Conservation (phyloP, 176 grass and related monocot genomes). For the Avena insularis region DNA sequence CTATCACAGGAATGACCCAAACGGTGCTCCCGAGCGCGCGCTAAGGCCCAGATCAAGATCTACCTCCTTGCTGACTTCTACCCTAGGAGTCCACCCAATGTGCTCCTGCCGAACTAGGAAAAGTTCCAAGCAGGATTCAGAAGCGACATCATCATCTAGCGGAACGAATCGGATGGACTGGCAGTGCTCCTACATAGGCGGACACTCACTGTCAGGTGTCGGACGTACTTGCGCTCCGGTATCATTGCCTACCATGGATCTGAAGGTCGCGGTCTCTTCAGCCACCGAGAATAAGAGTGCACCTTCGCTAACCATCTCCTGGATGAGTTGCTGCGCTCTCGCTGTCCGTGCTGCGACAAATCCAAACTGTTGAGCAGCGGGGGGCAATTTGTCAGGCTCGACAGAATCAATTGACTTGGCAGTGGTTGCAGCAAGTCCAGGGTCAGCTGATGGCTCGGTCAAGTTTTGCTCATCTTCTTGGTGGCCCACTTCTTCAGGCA, state of each 20-base stretch:
- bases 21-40: background rate
- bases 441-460: constrained; percentile 1
- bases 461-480: constrained; percentile 27
- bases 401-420: background rate
- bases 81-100: constrained; percentile 35
- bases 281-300: constrained; percentile 36
- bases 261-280: background rate
- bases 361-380: constrained; percentile 28
- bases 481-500: constrained; percentile 16
- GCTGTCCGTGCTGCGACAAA: background rate
- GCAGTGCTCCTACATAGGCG: background rate
- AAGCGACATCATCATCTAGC: background rate
- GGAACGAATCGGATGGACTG: constrained; percentile 31
- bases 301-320: constrained; percentile 54
- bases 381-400: background rate
- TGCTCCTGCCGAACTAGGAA: constrained; percentile 58
- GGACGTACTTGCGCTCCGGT: background rate
- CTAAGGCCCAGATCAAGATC: constrained; percentile 57
- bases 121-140: constrained; percentile 53
- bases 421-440: constrained; percentile 8
- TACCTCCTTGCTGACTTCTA: constrained; percentile 27
- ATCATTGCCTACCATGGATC: background rate
- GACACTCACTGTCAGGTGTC: background rate
- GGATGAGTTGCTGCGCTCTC: constrained; percentile 44
- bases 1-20: background rate